These are phyloP conservation scores for Thinopyrum elongatum DNA, from an alignment of 176 grass and related monocot genomes.

Conservation along the genomic window DNA sequence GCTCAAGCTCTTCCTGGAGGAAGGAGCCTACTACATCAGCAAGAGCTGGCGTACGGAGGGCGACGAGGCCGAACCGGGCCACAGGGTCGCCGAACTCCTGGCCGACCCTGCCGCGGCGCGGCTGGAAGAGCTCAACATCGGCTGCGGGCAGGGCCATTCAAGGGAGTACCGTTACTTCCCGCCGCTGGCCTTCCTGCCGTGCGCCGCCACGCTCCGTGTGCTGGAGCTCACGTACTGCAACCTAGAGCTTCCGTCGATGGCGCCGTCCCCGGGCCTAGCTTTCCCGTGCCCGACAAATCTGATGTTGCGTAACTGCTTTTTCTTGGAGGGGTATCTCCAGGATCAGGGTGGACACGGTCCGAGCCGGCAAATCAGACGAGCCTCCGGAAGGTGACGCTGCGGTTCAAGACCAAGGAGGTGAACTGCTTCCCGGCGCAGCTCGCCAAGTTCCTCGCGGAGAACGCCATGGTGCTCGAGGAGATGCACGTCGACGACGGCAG, in stretches of 20 bases:
- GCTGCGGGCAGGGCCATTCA: rapidly evolving
- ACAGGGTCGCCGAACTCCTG: not conserved
- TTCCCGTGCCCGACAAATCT: not conserved
- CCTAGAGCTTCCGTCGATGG: not conserved
- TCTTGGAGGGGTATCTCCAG: not conserved
- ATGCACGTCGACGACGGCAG: too few species aligned
- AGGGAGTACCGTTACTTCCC: not conserved
- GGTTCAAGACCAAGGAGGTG: too few species aligned
- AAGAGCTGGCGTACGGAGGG: not conserved
- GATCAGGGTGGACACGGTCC: too few species aligned
- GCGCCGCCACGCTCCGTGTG: not conserved
- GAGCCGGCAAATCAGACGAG: too few species aligned
- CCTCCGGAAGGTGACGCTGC: too few species aligned
- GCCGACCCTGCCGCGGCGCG: not conserved
- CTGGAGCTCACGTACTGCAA: not conserved
- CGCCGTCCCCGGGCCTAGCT: not conserved
- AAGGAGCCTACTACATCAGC: not conserved
- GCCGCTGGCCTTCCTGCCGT: not conserved
- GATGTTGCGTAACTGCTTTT: not conserved
- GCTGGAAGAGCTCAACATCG: not conserved
- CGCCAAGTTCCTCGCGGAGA: too few species aligned
- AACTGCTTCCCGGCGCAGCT: too few species aligned
- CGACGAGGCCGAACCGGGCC: too few species aligned
- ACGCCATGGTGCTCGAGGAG: too few species aligned
- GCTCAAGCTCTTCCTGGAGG: not conserved